These are phyloP conservation scores for Fusarium sp. DNA, from an alignment of 2,329 filamentous ascomycete genomes.

Conservation along the genomic window DNA sequence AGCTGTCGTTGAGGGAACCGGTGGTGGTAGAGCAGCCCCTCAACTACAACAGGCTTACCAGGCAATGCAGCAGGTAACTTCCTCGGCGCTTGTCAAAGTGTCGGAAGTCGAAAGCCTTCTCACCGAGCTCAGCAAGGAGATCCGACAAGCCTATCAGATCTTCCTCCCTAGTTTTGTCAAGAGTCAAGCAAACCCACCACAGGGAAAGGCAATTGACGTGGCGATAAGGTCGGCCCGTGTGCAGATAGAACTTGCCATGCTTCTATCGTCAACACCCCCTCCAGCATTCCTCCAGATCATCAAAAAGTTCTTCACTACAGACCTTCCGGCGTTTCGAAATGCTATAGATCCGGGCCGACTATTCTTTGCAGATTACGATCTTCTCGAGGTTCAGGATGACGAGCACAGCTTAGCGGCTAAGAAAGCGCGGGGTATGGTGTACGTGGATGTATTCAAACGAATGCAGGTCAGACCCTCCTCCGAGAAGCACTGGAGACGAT, in stretches of 20 bases:
- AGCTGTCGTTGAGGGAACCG: slow-evolving; percentile 53
- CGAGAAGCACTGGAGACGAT: slow-evolving; percentile 51
- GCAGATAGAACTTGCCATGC: slow-evolving; percentile 63
- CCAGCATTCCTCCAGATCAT: slow-evolving; percentile 65
- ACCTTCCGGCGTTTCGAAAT: slow-evolving; percentile 67
- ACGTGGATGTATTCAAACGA: slow-evolving; percentile 69
- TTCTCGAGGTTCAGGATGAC: slow-evolving; percentile 74
- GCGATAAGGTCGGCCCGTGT: slow-evolving; percentile 59
- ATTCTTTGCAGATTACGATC: slow-evolving; percentile 77
- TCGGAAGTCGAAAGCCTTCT: slow-evolving; percentile 72
- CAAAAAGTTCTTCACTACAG: slow-evolving; percentile 71
- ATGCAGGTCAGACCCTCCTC: slow-evolving; percentile 58
- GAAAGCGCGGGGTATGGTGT: slow-evolving; percentile 50
- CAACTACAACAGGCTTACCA: slow-evolving; percentile 68
- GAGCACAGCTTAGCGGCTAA: slow-evolving; percentile 57
- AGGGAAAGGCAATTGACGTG: slow-evolving; percentile 57
- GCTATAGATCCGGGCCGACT: slow-evolving; percentile 73
- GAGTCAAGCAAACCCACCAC: slow-evolving; percentile 59
- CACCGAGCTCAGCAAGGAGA: slow-evolving; percentile 58
- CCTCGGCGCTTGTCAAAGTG: slow-evolving; percentile 66
- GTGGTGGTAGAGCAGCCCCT: slow-evolving; percentile 54
- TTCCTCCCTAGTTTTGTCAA: slow-evolving; percentile 58
- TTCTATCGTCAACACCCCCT: slow-evolving; percentile 61
- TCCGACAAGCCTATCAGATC: slow-evolving; percentile 62
- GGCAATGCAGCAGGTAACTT: slow-evolving; percentile 63